Base-by-base conservation (phyloP, 2,329 filamentous ascomycete genomes). In the Fonsecaea multimorphosa region DNA sequence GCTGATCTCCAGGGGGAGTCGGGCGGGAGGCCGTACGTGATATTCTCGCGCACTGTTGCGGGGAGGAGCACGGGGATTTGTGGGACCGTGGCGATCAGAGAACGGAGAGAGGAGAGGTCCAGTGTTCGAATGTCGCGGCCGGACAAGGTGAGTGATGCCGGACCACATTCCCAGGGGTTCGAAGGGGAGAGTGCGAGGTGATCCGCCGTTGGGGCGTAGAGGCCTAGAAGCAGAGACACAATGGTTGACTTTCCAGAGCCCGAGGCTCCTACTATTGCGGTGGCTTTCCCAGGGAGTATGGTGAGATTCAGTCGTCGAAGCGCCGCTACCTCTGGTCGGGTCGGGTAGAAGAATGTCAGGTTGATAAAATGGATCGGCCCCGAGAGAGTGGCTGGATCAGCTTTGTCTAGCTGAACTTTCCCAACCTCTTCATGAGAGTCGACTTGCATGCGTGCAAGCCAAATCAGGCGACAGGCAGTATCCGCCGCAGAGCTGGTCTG, bases 201-300 rank as follows among this genome's bases (percentile, higher is more conserved):
- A n/a, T 74, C 72, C 1, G 72, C 60, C 2, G 73, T 72, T 1
- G 77, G 70, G 60, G 81, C 76, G 73, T 95, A 92, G 0, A 97
- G 82, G 0, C 89, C 87, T 3, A 96, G 79, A 0, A 98, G 81
- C 0, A 98, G 79, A 0, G 90, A 86, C 0, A 90, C 84, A 38
- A 97, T 83, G 0, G 94, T 97, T 14, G 90, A 93, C 78, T 99
- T 98, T 0, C 95, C 94, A n/a, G 90, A 91, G 0, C 95, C 94
- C 0, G 93, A 97, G 0, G 86, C 80, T 0, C 94, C 93, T 1
- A 96, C 92, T 22, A 98, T 87, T 1, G 91, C 92, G 0, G 89
- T 89, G 70, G 87, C 91, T 3, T 85, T 87, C 24, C 89, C 87
- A 0, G 84, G 76, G 0, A 81, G 74, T 58, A 97, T 85, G 0